Base-by-base conservation (phyloP, 1,284 basidiomycete species). In the Volvariella surrecta region DNA sequence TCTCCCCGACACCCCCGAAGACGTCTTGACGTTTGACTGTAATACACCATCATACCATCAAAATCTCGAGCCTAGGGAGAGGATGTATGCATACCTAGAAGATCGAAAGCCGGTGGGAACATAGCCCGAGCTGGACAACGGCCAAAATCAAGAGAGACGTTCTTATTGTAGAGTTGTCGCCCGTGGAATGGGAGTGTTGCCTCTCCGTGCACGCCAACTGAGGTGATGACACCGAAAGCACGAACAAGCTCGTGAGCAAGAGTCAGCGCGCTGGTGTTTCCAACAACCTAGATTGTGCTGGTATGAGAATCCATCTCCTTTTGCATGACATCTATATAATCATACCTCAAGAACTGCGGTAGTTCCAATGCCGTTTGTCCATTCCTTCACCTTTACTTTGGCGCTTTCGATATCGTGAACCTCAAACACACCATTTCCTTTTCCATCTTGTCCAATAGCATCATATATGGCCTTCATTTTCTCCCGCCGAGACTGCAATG, bases 101-200 rank as follows among this genome's bases (percentile, higher is more conserved):
- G 61, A 53, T 83, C 77, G 32, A 87, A 69, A 0, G 87, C 88
- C 44, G 76, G 62, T 2, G 80, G 80, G 51, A 89, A 83, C 71
- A 90, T 81, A 1, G 83, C 78, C 11, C 82, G 73, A 4, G 89
- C 90, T 13, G 89, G 89, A 56, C 91, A 95, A 13, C 91, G 74
- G 7, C 91, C 92, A 57, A 91, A 92, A 52, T 86, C 81, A 43
- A 89, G 66, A 1, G 79, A 82, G 3, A 84, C 71, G 56, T 92
- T 93, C 64, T 92, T 91, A 63, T 79, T 72, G 61, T 94, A 95
- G 34, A 89, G 59, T 37, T 79, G 66, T 6, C 68, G 62, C 10
- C 82, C 81, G 4, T 68, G 76, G 52, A 79, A 79, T 0, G 82
- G 82, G 22, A 85, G 50, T 7, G 59, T 67, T 0, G 66, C 65